phyloP scores from a whole-genome alignment of 805 yeast species.

The Ogataea philodendri region DNA sequence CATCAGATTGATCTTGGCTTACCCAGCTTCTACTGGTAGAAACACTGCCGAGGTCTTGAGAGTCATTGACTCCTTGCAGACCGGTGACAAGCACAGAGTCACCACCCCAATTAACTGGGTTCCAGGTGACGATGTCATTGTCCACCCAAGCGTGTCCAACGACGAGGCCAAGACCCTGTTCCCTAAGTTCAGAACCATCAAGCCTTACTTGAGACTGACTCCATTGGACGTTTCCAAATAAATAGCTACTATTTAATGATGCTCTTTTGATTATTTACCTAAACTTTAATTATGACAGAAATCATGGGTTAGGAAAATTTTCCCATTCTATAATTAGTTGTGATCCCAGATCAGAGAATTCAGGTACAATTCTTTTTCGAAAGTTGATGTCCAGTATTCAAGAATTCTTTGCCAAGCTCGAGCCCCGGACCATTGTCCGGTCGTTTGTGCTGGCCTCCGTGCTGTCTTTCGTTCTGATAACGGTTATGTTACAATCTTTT shows the following conservation, averaged over 20 bases:
- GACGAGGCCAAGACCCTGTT: constrained; percentile 58
- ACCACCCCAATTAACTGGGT: constrained; percentile 73
- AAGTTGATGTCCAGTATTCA: too few species aligned
- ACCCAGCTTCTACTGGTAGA: constrained; percentile 75
- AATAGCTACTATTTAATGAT: not conserved
- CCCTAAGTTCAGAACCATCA: constrained; percentile 59
- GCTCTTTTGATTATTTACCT: constrained; percentile 1
- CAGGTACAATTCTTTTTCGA: not conserved
- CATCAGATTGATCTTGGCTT: constrained; percentile 59
- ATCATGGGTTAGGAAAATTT: constrained; percentile 9
- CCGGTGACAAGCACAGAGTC: constrained; percentile 56
- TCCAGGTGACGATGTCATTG: constrained; percentile 70
- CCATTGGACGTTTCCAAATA: constrained; percentile 28
- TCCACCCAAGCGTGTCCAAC: constrained; percentile 62
- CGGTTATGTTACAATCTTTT: not conserved
- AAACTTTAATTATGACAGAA: constrained; percentile 2
- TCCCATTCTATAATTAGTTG: constrained; percentile 8
- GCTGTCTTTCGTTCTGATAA: constrained; percentile 1
- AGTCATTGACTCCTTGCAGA: constrained; percentile 67
- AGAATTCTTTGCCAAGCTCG: too few species aligned
- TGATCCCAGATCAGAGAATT: constrained; percentile 11
- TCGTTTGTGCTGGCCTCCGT: not conserved
- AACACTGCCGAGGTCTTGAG: constrained; percentile 73
- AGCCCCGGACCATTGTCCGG: too few species aligned
- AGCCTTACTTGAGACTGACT: constrained; percentile 64